Evolutionary conservation across 2,329 filamentous ascomycete species (phyloP), one percentile per base, ranked within the genome.

Genomic region (Hysterium pulicare): DNA sequence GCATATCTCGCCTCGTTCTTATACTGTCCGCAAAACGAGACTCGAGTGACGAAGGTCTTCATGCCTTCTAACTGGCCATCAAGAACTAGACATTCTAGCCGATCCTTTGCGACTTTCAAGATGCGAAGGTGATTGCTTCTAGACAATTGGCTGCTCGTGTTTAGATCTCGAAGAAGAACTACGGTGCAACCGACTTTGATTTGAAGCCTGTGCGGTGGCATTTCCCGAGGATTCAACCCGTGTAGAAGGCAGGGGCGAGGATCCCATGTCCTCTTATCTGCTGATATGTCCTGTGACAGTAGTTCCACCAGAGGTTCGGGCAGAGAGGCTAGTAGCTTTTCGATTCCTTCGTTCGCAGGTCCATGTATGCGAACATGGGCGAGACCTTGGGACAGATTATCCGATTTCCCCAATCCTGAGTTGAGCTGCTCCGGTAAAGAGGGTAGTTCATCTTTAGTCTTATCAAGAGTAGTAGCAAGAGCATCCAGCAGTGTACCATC

Each of bases 121-220:
- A 67, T 41, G 2, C 52, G 55, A n/a, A 66, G 42, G 42, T 60
- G 59, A 38, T 61, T 61, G 39, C 55, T 58, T 41, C 53, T 64
- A n/a, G 58, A 60, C 26, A 63, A 40, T 42, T 58, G 56, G 16
- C 54, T 63, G 41, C 53, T 61, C 13, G 47, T 52, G 6, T 59
- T 55, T 2, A 62, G 41, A 20, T 63, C 57, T 32, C 52, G 49
- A 1, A 67, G 51, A 5, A 64, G 47, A 1, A 44, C 46, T 0
- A 65, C 56, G n/a, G 54, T 40, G 38, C 61, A 64, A 6, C 62
- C 63, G 16, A 59, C 42, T 42, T 66, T 67, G 42, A 67, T 22
- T 1, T 61, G 57, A 20, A 67, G 46, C 10, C 63, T 55, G 46
- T 67, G 63, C 4, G 57, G 61, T 6, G 63, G 63, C 3, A 67